Evolutionary conservation across 2,329 filamentous ascomycete genomes (phyloP).

Genomic region (Magnaporthiopsis rhizophila): DNA sequence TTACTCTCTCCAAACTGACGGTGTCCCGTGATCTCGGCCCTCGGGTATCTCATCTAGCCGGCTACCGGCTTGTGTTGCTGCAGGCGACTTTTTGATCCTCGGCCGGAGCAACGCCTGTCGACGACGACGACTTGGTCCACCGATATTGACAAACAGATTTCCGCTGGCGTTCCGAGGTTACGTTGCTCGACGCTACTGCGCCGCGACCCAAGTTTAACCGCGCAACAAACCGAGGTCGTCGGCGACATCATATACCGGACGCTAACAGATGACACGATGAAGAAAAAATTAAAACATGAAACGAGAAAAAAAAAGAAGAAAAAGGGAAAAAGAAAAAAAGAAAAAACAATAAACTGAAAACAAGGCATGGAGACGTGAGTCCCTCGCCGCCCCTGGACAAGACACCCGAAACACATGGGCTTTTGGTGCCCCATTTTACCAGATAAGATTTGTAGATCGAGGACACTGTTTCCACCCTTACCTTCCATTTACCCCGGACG

Average conservation of each 20-base stretch:
- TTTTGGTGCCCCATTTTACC: not conserved
- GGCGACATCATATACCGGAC: not conserved
- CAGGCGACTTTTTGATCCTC: not conserved
- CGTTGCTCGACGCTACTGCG: not conserved
- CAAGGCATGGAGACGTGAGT: not conserved
- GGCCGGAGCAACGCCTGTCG: not conserved
- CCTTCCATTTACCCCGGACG: not conserved
- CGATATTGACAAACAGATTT: conserved; percentile 3
- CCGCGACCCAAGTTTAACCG: not conserved
- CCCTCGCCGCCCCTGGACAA: not conserved
- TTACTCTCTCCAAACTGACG: not conserved
- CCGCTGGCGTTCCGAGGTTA: not conserved
- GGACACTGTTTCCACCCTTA: not conserved
- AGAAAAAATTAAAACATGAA: not conserved
- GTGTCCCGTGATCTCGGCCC: not conserved
- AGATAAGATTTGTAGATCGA: not conserved
- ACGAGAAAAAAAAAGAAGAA: not conserved
- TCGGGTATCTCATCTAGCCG: not conserved
- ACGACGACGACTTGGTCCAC: not conserved
- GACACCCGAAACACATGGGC: not conserved
- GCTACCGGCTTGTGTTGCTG: not conserved
- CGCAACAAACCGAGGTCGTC: not conserved
- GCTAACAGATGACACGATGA: not conserved
- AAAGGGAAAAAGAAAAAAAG: not conserved
- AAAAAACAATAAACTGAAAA: not conserved